Evolutionary conservation across 2,329 filamentous ascomycete genomes (phyloP), one percentile per base, ranked within the genome.

Genomic region (Botryotinia convoluta): DNA sequence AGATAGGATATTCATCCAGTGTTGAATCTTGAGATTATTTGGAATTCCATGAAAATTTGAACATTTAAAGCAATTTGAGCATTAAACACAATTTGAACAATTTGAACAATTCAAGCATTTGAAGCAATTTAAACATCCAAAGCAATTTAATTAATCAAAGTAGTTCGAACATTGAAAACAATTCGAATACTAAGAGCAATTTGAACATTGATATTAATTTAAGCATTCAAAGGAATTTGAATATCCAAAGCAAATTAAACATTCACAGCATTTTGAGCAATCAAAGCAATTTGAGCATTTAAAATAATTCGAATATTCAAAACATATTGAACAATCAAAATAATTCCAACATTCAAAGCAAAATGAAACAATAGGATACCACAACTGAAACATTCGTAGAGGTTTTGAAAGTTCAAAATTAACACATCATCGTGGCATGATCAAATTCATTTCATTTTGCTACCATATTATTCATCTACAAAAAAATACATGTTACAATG

Each of bases 381-480:
- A 10, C 51, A 57, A 18, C 14, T 29, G n/a, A 57, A 18, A 9
- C 14, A 57, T 9, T 32, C 51, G 29, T 32, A 29, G n/a, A 57
- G 51, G 14, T 8, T 8, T 57, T 29, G n/a, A 29, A 57, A 16
- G n/a, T n/a, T 32, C 51, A 57, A 57, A 32, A 29, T 57, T 9
- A 29, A 57, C n/a, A 57, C 51, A n/a, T 65, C 42, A 35, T 35
- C 16, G 42, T 48, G 10, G 42, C 29, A 65, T 44, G 44, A 37
- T 18, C 32, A n/a, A 68, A 14, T 42, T 68, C 35, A 68, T 42
- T 39, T 68, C 65, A 68, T 68, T 68, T 57, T 42, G 65, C 48
- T 68, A 57, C 48, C 48, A 68, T 42, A 68, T 68, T 68, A 68
- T 57, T 68, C 48, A 68, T 68, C 65, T 68, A 68, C 48, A 68